These are phyloP conservation scores for Pestalotiopsis sp. DNA, from an alignment of 2,329 filamentous ascomycete genomes.

Conservation along the genomic window DNA sequence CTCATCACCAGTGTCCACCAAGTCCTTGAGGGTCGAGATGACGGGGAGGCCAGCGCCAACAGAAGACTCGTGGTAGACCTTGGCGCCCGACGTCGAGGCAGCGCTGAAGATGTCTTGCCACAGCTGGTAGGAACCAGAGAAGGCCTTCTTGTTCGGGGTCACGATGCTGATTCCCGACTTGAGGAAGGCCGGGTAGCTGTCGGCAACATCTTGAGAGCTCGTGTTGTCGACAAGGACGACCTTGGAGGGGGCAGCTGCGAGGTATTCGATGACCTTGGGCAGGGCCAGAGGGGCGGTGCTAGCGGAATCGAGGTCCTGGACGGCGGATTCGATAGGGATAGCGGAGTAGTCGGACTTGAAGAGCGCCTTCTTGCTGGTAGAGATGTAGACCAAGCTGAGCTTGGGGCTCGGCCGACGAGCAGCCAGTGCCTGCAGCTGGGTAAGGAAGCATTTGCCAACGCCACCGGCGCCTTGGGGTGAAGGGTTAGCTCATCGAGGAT, in stretches of 20 bases:
- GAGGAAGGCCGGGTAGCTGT: constrained; percentile 79
- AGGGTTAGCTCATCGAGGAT: background rate
- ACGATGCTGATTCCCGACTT: constrained; percentile 84
- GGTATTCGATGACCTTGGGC: constrained; percentile 72
- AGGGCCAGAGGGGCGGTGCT: constrained; percentile 65
- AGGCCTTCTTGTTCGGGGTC: constrained; percentile 98
- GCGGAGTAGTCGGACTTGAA: constrained; percentile 72
- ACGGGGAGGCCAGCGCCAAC: constrained; percentile 92
- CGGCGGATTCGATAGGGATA: constrained; percentile 59
- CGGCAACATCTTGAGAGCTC: constrained; percentile 82
- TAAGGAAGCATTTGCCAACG: constrained; percentile 88
- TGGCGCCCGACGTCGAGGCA: constrained; percentile 69
- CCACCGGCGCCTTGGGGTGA: constrained; percentile 75
- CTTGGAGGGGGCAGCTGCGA: constrained; percentile 74
- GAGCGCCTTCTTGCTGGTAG: constrained; percentile 81
- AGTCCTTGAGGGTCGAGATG: constrained; percentile 88
- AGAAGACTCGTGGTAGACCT: constrained; percentile 92
- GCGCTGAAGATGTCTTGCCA: constrained; percentile 87
- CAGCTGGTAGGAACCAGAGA: constrained; percentile 76
- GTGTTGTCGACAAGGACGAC: constrained; percentile 94
- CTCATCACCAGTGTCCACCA: constrained; percentile 91
- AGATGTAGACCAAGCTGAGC: constrained; percentile 80
- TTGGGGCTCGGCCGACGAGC: constrained; percentile 66
- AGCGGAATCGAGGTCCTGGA: constrained; percentile 65
- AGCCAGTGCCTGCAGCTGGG: constrained; percentile 71